phyloP scores from a whole-genome alignment of 2,329 filamentous ascomycete genomes.

The Aaosphaeria arxii region DNA sequence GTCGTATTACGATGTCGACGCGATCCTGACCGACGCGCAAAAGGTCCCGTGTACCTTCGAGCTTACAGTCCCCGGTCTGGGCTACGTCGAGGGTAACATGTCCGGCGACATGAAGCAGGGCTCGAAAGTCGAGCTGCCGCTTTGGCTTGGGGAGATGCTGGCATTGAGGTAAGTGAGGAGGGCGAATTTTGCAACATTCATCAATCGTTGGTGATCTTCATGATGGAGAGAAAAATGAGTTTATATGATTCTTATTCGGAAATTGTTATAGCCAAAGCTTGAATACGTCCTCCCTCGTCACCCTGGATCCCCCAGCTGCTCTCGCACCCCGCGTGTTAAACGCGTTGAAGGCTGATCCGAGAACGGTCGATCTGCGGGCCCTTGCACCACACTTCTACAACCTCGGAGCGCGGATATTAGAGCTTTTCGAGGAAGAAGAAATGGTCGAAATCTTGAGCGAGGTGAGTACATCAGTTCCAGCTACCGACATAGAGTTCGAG shows the following conservation, averaged over 20 bases:
- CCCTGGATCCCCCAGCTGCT: conserved; percentile 76
- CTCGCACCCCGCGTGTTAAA: conserved; percentile 79
- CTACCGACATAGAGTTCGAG: neutral
- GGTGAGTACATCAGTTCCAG: conserved; percentile 21
- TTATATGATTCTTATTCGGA: conserved; percentile 4
- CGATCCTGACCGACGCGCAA: conserved; percentile 83
- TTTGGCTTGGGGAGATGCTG: conserved; percentile 95
- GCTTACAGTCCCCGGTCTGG: conserved; percentile 80
- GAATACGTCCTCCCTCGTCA: conserved; percentile 48
- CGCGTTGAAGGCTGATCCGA: conserved; percentile 85
- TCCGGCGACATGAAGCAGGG: conserved; percentile 67
- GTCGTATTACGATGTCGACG: conserved; percentile 81
- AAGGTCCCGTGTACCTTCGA: conserved; percentile 97
- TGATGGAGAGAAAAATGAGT: neutral
- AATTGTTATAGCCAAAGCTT: conserved; percentile 23
- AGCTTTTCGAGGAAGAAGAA: conserved; percentile 88
- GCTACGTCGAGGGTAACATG: conserved; percentile 84
- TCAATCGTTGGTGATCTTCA: too few relatives aligned
- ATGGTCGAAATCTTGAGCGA: conserved; percentile 59
- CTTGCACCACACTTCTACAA: conserved; percentile 86
- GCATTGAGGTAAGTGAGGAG: conserved; percentile 57
- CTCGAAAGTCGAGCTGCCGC: conserved; percentile 76
- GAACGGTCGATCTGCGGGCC: conserved; percentile 77
- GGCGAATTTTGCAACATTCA: neutral
- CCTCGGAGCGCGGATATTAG: conserved; percentile 79